These are phyloP conservation scores for Globisporangium viniferum DNA, from an alignment of 352 stramenopile species.

Conservation along the genomic window DNA sequence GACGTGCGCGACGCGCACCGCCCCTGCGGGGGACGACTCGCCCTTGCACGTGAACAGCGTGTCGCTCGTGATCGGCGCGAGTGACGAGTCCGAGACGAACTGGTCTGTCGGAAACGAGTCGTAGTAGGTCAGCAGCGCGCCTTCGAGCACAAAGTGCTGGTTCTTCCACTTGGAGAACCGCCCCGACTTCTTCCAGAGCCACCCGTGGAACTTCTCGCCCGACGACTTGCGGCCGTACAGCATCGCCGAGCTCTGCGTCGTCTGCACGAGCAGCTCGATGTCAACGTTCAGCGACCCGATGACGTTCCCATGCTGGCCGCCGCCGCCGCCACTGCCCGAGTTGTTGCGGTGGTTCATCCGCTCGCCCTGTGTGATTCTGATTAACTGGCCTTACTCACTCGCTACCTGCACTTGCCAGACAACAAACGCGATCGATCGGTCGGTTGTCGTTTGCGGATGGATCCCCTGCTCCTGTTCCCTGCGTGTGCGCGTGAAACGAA, in stretches of 20 bases:
- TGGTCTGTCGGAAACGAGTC: slow-evolving; percentile 80
- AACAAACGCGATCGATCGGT: too few relatives aligned
- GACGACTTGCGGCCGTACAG: slow-evolving; percentile 57
- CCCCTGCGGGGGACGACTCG: slow-evolving; percentile 61
- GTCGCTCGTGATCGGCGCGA: slow-evolving; percentile 57
- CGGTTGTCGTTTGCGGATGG: too few relatives aligned
- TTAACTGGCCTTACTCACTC: too few relatives aligned
- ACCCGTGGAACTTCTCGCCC: slow-evolving; percentile 77
- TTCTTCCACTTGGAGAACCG: slow-evolving; percentile 82
- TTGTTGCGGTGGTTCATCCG: slow-evolving; percentile 18
- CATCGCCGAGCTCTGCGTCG: slow-evolving; percentile 71
- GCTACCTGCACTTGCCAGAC: too few relatives aligned
- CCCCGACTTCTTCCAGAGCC: slow-evolving; percentile 81
- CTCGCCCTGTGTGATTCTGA: background rate
- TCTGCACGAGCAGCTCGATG: slow-evolving; percentile 83
- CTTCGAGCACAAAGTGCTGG: slow-evolving; percentile 82
- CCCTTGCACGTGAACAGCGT: slow-evolving; percentile 72
- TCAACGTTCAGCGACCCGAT: slow-evolving; percentile 66
- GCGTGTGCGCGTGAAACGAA: too few relatives aligned
- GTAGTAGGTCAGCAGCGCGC: slow-evolving; percentile 76
- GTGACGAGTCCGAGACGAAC: slow-evolving; percentile 58
- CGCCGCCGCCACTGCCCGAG: slow-evolving; percentile 10
- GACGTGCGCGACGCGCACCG: slow-evolving; percentile 73
- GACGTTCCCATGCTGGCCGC: slow-evolving; percentile 15
- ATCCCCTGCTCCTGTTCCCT: too few relatives aligned